Percentiles rank a stretch among this genome's conserved stretches.
These are phyloP conservation scores for Myxozyma geophila DNA, from an alignment of 805 yeast genomes.

Conservation along the genomic window DNA sequence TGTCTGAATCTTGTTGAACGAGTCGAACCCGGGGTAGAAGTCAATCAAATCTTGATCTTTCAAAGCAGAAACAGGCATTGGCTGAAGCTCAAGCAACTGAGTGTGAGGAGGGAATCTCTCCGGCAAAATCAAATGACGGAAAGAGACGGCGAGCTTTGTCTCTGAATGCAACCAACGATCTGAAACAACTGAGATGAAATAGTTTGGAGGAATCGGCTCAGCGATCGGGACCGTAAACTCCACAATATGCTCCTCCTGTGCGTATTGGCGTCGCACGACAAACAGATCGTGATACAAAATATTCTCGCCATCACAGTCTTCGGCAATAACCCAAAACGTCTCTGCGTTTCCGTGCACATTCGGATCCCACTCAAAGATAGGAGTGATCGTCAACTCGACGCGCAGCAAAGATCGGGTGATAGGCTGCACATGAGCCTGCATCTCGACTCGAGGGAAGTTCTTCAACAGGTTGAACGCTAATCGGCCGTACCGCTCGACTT, in stretches of 20 bases:
- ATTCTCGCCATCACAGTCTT: slow-evolving; percentile 80
- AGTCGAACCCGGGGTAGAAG: slow-evolving; percentile 51
- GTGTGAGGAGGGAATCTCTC: slow-evolving; percentile 67
- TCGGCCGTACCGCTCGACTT: slow-evolving; percentile 68
- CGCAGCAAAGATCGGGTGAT: slow-evolving; percentile 69
- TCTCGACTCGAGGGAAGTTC: slow-evolving; percentile 71
- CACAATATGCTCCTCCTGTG: slow-evolving; percentile 59
- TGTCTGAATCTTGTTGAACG: slow-evolving; percentile 75
- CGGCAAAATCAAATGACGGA: slow-evolving; percentile 61
- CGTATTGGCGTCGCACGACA: slow-evolving; percentile 54
- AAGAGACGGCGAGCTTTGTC: slow-evolving; percentile 61
- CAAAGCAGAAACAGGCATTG: slow-evolving; percentile 56
- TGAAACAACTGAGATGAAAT: slow-evolving; percentile 72
- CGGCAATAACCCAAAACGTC: slow-evolving; percentile 70
- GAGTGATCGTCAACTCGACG: slow-evolving; percentile 67
- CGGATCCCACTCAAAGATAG: slow-evolving; percentile 80
- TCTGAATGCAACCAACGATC: slow-evolving; percentile 87
- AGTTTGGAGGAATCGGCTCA: slow-evolving; percentile 68
- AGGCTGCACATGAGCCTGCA: slow-evolving; percentile 73
- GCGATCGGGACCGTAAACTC: slow-evolving; percentile 67
- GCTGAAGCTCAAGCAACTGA: slow-evolving; percentile 56
- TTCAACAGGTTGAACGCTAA: slow-evolving; percentile 57
- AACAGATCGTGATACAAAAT: slow-evolving; percentile 65
- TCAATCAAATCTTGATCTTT: slow-evolving; percentile 54
- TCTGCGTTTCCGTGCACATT: slow-evolving; percentile 67